Base-by-base conservation (phyloP, 1,139 yeast species). In the Suhomyces choctaworum region DNA sequence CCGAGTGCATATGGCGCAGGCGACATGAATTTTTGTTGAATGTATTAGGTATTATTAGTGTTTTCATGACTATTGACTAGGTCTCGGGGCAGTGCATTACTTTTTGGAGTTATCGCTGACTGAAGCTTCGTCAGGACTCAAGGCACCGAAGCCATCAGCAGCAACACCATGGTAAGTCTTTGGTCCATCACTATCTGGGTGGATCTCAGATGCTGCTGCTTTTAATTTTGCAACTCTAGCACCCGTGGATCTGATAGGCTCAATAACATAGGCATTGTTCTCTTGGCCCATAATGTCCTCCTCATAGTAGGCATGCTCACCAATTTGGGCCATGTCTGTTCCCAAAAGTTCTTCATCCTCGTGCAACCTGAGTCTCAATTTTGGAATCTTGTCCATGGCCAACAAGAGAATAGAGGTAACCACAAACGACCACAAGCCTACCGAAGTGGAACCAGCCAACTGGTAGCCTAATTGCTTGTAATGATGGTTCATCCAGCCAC, bases 401-500 rank as follows among this genome's bases (percentile, higher is more conserved):
- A 82, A 62, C 46, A 92, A 73, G 34, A 90, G 72, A 39, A 86
- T 69, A 5, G 83, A 73, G 23, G 97, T 88, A 37, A 89, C 76
- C 11, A 66, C 75, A 56, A 87, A 87, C 9, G 96, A 76, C 94
- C 95, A 90, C 17, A 78, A 78, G 44, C 82, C 80, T 42, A 82
- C 78, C 16, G 96, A 73, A 44, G 74, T 68, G 46, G 83, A 74
- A 36, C 88, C 96, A 29, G 97, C 97, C 50, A 90, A 72, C 70
- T 90, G 97, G 71, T 82, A 89, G 41, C 96, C 97, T 45, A 90
- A 80, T 72, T 90, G 97, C 40, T 70, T 76, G 64, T 76, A 90
- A 73, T 89, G 82, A 58, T 87, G 94, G 73, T 87, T 88, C 54
- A 90, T 68, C 97, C 98, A 90, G 39, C 98, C 97, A 54, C 96